Conservation (phyloP, 176 grass and related monocot genomes). For the Paspalum notatum region DNA sequence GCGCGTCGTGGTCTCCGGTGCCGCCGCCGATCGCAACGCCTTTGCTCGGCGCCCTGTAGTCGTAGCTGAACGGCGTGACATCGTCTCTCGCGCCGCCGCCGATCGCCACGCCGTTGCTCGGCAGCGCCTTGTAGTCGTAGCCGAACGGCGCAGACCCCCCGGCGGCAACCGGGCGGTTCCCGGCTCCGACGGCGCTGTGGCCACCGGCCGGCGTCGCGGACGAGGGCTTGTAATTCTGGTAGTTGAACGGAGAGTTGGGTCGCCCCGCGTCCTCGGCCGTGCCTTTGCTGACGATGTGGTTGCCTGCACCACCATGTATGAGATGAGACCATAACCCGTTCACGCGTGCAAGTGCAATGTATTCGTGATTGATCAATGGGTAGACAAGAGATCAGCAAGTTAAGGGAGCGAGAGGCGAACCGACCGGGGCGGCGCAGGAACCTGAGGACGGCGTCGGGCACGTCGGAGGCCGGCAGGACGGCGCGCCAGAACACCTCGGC, state of each 20-base stretch:
- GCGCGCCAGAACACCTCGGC: conserved; percentile 46
- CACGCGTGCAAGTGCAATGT: too few species aligned
- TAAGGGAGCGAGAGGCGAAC: background rate
- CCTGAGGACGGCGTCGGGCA: conserved; percentile 43
- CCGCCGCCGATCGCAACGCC: background rate
- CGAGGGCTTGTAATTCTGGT: conserved; percentile 15
- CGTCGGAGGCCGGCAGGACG: conserved; percentile 32
- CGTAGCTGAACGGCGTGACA: background rate
- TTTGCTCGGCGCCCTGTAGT: background rate
- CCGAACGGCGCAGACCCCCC: background rate
- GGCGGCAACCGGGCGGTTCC: too few species aligned
- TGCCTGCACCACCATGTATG: background rate
- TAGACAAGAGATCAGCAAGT: too few species aligned
- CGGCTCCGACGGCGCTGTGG: too few species aligned
- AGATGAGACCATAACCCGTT: background rate
- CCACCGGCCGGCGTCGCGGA: background rate
- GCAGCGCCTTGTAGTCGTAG: conserved; percentile 1
- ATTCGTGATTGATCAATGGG: background rate
- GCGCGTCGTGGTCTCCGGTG: background rate
- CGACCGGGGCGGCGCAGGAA: conserved; percentile 21
- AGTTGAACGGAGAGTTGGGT: background rate
- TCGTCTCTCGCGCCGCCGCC: background rate
- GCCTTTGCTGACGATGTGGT: background rate
- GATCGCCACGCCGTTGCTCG: background rate
- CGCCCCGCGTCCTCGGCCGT: background rate